Conservation (phyloP, 441 rosid species). For the Biscutella auriculata region DNA sequence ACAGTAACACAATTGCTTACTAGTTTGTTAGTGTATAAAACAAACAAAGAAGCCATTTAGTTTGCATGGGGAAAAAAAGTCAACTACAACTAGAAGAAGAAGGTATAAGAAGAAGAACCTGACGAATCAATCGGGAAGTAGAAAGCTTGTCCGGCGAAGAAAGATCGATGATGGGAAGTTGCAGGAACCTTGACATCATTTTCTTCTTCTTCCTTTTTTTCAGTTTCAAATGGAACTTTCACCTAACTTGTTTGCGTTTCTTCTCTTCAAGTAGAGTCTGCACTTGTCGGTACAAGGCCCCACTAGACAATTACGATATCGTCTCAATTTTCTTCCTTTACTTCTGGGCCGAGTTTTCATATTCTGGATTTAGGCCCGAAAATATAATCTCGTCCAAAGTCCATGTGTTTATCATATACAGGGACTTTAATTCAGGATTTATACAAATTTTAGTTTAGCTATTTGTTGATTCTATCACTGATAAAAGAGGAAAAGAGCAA, state of each 20-base stretch:
- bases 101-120: slow-evolving; percentile 30
- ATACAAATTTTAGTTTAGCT: too few species aligned
- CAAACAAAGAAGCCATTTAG: neutral
- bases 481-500: too few species aligned
- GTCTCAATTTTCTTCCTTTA: neutral
- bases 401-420: neutral
- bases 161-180: slow-evolving; percentile 50
- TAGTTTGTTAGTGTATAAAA: neutral
- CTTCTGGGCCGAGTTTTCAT: neutral
- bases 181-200: neutral
- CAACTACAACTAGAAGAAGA: neutral
- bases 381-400: neutral
- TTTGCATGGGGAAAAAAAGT: neutral
- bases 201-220: neutral
- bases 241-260: neutral
- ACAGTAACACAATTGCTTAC: too few species aligned
- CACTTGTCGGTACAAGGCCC: neutral
- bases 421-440: too few species aligned
- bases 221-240: too few species aligned
- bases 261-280: neutral
- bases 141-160: slow-evolving; percentile 31
- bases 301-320: too few species aligned
- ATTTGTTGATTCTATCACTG: too few species aligned
- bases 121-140: slow-evolving; percentile 45
- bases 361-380: neutral